Evolutionary conservation across 306 rosid genomes (phyloP).

Genomic region (Oemleria cerasiformis): DNA sequence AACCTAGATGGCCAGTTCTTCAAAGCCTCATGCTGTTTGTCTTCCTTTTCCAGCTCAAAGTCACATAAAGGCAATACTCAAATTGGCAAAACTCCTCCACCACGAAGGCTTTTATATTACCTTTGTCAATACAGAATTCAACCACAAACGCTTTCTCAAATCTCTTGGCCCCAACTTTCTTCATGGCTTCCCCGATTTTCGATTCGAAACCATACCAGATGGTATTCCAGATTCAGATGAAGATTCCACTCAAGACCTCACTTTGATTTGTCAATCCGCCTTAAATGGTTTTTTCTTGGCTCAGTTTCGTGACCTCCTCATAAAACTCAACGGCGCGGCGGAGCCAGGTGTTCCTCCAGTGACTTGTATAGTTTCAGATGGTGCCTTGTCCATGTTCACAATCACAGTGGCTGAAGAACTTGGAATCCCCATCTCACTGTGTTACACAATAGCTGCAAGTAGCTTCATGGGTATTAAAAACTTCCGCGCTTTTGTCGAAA

Average conservation of each 20-base stretch:
- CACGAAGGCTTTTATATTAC: conserved; percentile 11
- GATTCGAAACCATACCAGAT: conserved; percentile 4
- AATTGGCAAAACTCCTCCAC: conserved; percentile 12
- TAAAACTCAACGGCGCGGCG: not conserved
- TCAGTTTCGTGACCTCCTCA: conserved; percentile 5
- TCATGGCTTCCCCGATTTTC: conserved; percentile 4
- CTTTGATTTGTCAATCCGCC: not conserved
- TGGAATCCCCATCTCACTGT: conserved; percentile 5
- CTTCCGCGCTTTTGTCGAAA: conserved; percentile 5
- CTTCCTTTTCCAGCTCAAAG: conserved; percentile 1
- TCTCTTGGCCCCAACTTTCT: conserved; percentile 8
- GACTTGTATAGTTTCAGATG: conserved; percentile 15
- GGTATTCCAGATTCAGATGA: not conserved
- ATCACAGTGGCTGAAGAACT: conserved; percentile 6
- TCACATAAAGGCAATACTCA: conserved; percentile 13
- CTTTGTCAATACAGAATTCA: conserved; percentile 22
- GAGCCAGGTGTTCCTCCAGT: not conserved
- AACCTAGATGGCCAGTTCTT: too few species aligned
- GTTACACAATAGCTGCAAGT: not conserved
- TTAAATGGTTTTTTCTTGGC: not conserved
- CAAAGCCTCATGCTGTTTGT: conserved; percentile 6
- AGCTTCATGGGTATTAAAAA: conserved; percentile 5
- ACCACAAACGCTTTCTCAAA: conserved; percentile 16
- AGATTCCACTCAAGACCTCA: conserved; percentile 5
- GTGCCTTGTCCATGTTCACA: not conserved